phyloP scores from a whole-genome alignment of 306 rosid genomes.

The Vigna nakashimae region DNA sequence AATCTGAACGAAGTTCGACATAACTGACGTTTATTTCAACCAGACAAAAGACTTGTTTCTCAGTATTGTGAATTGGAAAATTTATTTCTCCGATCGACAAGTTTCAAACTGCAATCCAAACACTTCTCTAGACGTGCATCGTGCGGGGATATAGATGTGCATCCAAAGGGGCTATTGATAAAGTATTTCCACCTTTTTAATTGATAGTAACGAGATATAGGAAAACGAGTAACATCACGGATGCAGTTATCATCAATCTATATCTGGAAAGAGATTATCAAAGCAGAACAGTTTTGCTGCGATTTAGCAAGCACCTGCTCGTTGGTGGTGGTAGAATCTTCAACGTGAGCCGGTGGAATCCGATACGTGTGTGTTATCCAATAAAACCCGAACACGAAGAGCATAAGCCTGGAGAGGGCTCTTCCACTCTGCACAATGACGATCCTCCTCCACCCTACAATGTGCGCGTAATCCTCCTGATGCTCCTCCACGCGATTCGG shows the following conservation, averaged over 20 bases:
- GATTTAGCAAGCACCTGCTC: neutral
- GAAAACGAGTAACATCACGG: neutral
- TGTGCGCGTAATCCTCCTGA: slow-evolving; percentile 73
- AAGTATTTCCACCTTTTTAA: neutral
- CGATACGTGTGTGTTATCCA: slow-evolving; percentile 65
- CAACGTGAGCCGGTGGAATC: slow-evolving; percentile 13
- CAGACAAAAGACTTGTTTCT: no score
- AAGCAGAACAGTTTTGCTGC: neutral
- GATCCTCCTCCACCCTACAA: slow-evolving; percentile 78
- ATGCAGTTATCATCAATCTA: neutral
- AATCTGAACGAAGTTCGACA: neutral
- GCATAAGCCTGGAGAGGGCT: slow-evolving; percentile 67
- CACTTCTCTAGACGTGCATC: neutral
- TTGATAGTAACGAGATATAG: neutral
- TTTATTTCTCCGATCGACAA: no score
- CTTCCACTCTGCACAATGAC: slow-evolving; percentile 72
- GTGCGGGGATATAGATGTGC: neutral
- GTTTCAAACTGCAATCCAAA: no score
- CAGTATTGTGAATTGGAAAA: no score
- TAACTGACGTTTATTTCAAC: no score
- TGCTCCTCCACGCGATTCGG: slow-evolving; percentile 71
- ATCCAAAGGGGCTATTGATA: neutral
- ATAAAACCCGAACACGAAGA: slow-evolving; percentile 83
- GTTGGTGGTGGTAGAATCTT: slow-evolving; percentile 34
- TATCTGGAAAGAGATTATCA: neutral